Conservation (phyloP, 2,329 filamentous ascomycete genomes). For the Graphilbum sp. region DNA sequence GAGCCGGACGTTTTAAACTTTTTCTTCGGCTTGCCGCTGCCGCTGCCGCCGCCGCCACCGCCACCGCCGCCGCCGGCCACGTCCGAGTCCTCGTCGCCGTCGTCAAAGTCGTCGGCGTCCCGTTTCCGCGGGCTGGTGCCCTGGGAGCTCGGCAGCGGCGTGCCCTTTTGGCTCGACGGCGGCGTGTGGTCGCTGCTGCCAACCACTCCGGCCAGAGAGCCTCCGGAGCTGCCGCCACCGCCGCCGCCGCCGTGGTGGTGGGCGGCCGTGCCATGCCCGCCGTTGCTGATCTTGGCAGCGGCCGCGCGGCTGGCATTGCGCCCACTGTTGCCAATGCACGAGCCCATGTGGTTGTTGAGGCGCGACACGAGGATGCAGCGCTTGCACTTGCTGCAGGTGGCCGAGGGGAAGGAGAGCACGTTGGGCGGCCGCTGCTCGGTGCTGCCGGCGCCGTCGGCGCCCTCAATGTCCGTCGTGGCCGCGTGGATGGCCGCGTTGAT, state of each 20-base stretch:
- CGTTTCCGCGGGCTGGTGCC: slow-evolving; percentile 40
- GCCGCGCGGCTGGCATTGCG: slow-evolving; percentile 46
- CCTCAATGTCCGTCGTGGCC: slow-evolving; percentile 22
- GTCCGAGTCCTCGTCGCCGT: slow-evolving; percentile 35
- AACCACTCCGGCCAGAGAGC: no score
- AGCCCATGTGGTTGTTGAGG: slow-evolving; percentile 52
- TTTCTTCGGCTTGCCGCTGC: slow-evolving; percentile 32
- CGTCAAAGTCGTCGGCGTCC: slow-evolving; percentile 36
- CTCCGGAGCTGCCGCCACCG: no score
- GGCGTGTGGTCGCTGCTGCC: slow-evolving; percentile 39
- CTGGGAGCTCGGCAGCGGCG: slow-evolving; percentile 37
- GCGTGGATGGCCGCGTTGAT: slow-evolving; percentile 17
- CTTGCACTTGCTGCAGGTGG: slow-evolving; percentile 52
- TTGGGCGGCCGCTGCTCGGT: slow-evolving; percentile 42
- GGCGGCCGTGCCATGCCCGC: no score
- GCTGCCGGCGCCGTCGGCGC: slow-evolving; percentile 15
- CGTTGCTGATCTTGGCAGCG: slow-evolving; percentile 46
- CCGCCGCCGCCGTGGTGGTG: no score
- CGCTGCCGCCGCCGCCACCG: neutral
- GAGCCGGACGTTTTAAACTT: slow-evolving; percentile 31
- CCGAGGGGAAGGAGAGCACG: slow-evolving; percentile 47
- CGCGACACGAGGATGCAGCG: slow-evolving; percentile 48
- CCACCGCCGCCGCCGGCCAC: slow-evolving; percentile 28
- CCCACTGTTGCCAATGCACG: slow-evolving; percentile 49
- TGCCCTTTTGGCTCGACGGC: slow-evolving; percentile 46